Evolutionary conservation across 2,329 filamentous ascomycete genomes (phyloP).

Genomic region (Didymella arachidicola): DNA sequence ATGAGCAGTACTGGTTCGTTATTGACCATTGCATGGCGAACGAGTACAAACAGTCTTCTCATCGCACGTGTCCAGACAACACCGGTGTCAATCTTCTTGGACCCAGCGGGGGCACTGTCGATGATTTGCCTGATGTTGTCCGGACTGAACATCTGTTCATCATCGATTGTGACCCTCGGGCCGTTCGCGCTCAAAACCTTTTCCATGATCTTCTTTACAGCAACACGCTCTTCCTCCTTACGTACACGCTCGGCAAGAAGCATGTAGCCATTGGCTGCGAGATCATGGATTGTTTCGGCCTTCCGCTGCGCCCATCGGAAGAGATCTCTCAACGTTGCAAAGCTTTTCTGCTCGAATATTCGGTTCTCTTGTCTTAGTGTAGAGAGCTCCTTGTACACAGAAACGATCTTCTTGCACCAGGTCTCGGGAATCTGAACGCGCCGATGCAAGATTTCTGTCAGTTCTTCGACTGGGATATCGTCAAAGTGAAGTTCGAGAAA

Average conservation of each 20-base stretch:
- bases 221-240: constrained; percentile 83
- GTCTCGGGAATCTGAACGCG: constrained; percentile 89
- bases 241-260: constrained; percentile 92
- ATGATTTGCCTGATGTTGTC: constrained; percentile 46
- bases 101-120: constrained; percentile 38
- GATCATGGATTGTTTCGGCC: constrained; percentile 84
- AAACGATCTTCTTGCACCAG: constrained; percentile 89
- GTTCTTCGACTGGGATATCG: constrained; percentile 93
- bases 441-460: constrained; percentile 89
- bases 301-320: constrained; percentile 92
- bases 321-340: constrained; percentile 92
- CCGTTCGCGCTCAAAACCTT: constrained; percentile 74
- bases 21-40: constrained; percentile 84
- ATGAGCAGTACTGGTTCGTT: constrained; percentile 94
- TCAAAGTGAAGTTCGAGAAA: constrained; percentile 98
- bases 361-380: constrained; percentile 86
- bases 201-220: constrained; percentile 89
- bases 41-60: constrained; percentile 87
- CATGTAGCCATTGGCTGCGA: constrained; percentile 95
- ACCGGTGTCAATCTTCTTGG: constrained; percentile 22
- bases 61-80: constrained; percentile 97
- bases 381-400: constrained; percentile 92
- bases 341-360: constrained; percentile 96
- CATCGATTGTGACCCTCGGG: constrained; percentile 74
- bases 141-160: constrained; percentile 72